Evolutionary conservation across 768 basidiomycete species (phyloP).

Genomic region (Mycena epipterygia): DNA sequence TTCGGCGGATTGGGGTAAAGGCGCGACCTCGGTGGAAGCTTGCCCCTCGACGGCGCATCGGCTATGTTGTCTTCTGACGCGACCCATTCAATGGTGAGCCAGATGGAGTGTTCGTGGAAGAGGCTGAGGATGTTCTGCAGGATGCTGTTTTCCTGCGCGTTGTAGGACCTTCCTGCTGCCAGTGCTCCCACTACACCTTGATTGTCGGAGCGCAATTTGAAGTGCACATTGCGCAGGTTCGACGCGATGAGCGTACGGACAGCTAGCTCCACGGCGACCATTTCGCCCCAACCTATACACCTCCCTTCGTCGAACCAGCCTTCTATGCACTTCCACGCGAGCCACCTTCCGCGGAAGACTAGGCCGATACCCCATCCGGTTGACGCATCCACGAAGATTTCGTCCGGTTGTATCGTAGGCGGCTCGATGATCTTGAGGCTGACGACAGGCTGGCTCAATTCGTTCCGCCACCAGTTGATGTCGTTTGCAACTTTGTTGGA

Average conservation of each 20-base stretch:
- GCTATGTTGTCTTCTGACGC: constrained; percentile 49
- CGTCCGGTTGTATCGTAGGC: background rate
- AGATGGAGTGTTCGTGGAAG: constrained; percentile 38
- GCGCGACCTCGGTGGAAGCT: constrained; percentile 24
- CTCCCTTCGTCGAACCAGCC: constrained; percentile 47
- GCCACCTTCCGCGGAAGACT: constrained; percentile 48
- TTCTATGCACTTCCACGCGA: constrained; percentile 53
- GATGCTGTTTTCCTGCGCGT: constrained; percentile 44
- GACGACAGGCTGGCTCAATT: background rate
- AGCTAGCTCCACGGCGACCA: constrained; percentile 59
- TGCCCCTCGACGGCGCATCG: constrained; percentile 49
- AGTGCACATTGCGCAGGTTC: constrained; percentile 39
- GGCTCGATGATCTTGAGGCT: constrained; percentile 29
- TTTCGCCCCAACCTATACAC: constrained; percentile 61
- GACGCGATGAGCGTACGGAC: constrained; percentile 45
- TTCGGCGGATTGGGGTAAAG: background rate
- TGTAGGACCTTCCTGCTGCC: constrained; percentile 41
- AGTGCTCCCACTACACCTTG: constrained; percentile 54
- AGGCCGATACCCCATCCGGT: constrained; percentile 57
- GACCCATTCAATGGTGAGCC: constrained; percentile 46
- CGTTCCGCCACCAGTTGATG: background rate
- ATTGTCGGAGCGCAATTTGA: constrained; percentile 58
- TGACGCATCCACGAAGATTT: constrained; percentile 59
- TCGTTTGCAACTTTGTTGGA: background rate
- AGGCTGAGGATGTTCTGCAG: constrained; percentile 44